Conservation (phyloP, 805 yeast genomes). For the Kluyveromyces wickerhamii region DNA sequence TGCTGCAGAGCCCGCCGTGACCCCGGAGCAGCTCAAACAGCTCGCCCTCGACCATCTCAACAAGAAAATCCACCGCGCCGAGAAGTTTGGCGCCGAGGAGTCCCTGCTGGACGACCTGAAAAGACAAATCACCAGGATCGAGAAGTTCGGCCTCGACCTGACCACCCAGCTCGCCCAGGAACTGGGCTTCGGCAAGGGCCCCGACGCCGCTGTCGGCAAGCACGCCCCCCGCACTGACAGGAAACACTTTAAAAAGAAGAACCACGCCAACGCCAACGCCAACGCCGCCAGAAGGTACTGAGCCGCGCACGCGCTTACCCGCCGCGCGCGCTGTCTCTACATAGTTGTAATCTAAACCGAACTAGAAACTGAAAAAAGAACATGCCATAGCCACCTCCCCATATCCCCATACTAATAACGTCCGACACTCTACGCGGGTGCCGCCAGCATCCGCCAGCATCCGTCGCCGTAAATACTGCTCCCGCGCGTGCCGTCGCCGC, state of each 20-base stretch:
- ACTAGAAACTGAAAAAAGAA: too few species aligned
- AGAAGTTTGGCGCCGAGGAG: conserved; percentile 66
- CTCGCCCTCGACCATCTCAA: conserved; percentile 59
- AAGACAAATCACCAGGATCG: conserved; percentile 42
- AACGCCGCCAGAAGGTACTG: conserved; percentile 5
- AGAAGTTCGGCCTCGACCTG: conserved; percentile 74
- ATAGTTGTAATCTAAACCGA: background rate
- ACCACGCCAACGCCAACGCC: conserved; percentile 4
- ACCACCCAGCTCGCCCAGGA: conserved; percentile 62
- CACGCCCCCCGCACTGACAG: background rate
- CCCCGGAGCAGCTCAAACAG: conserved; percentile 64
- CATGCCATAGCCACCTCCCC: too few species aligned
- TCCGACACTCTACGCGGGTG: too few species aligned
- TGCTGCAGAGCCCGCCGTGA: conserved; percentile 32
- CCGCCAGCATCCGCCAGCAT: too few species aligned
- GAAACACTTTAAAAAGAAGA: conserved; percentile 1
- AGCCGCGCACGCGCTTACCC: background rate
- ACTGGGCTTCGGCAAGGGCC: conserved; percentile 44
- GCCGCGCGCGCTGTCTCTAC: background rate
- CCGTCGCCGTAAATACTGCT: too few species aligned
- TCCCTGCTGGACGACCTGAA: conserved; percentile 53
- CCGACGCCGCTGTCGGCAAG: conserved; percentile 7
- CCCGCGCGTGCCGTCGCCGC: too few species aligned
- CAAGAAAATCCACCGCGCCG: conserved; percentile 62
- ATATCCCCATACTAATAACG: too few species aligned